These are phyloP conservation scores for Ustilago lituana DNA, from an alignment of 1,284 basidiomycete species.

Conservation along the genomic window DNA sequence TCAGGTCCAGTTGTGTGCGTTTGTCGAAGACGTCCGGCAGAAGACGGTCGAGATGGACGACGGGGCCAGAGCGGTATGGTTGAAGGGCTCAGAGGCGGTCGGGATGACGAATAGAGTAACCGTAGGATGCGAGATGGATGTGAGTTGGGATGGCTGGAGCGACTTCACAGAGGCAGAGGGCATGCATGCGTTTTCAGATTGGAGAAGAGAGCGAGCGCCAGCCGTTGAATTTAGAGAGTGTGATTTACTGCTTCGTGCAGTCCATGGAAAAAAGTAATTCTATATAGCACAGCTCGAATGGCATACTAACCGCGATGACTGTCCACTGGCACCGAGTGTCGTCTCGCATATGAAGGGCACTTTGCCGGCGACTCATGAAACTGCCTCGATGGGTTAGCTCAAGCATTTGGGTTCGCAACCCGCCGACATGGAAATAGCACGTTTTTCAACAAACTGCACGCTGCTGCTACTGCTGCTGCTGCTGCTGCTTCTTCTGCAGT, in stretches of 20 bases:
- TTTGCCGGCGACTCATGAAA: too few species aligned
- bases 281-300: too few species aligned
- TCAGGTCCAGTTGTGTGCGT: conserved; percentile 12
- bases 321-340: too few species aligned
- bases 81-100: conserved; percentile 15
- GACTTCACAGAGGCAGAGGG: conserved; percentile 7
- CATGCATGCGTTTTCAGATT: too few species aligned
- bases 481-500: neutral
- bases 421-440: neutral
- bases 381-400: too few species aligned
- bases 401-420: too few species aligned
- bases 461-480: neutral
- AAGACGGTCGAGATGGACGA: neutral
- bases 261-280: too few species aligned
- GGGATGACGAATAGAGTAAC: conserved; percentile 33
- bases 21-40: neutral
- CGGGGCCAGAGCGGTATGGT: neutral
- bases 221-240: too few species aligned
- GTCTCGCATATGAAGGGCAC: too few species aligned
- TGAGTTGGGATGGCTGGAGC: conserved; percentile 22
- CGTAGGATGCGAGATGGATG: conserved; percentile 10
- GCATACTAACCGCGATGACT: too few species aligned
- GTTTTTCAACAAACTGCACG: neutral
- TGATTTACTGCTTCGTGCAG: too few species aligned
- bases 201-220: too few species aligned